phyloP scores from a whole-genome alignment of 2,329 filamentous ascomycete genomes.

The Colletotrichum musae region DNA sequence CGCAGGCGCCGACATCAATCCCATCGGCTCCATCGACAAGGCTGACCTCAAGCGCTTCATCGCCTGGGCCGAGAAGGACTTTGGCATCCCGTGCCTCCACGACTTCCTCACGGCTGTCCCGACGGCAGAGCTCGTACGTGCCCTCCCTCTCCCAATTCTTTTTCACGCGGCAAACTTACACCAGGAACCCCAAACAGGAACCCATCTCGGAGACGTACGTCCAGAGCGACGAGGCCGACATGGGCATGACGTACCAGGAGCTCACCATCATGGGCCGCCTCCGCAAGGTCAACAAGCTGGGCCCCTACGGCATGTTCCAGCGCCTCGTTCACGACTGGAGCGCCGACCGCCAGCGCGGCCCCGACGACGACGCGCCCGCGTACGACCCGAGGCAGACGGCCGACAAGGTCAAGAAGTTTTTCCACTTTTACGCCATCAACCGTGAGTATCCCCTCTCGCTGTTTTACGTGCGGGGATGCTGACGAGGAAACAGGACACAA shows the following conservation, averaged over 20 bases:
- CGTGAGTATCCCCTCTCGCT: conserved; percentile 26
- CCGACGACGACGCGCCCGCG: conserved; percentile 48
- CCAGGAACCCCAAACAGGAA: conserved; percentile 51
- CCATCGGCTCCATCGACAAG: conserved; percentile 74
- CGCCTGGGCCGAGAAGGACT: conserved; percentile 71
- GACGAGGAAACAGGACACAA: conserved; percentile 36
- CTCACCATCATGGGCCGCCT: conserved; percentile 54
- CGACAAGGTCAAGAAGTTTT: conserved; percentile 58
- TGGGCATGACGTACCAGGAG: conserved; percentile 68
- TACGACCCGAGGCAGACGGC: conserved; percentile 59
- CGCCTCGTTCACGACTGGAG: conserved; percentile 63
- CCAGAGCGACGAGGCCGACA: conserved; percentile 64
- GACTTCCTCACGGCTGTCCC: conserved; percentile 76
- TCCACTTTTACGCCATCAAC: conserved; percentile 73
- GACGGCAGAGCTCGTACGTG: conserved; percentile 68
- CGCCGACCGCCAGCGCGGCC: conserved; percentile 46
- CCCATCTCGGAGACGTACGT: conserved; percentile 75
- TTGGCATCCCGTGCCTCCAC: conserved; percentile 74
- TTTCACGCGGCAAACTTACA: neutral
- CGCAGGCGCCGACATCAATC: conserved; percentile 62
- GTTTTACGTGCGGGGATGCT: neutral
- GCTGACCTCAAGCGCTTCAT: conserved; percentile 81
- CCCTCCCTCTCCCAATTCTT: neutral
- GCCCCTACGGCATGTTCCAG: conserved; percentile 63
- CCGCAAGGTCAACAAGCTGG: conserved; percentile 62